Base-by-base conservation (phyloP, 108 stramenopile species). In the Nitzschia putrida region DNA sequence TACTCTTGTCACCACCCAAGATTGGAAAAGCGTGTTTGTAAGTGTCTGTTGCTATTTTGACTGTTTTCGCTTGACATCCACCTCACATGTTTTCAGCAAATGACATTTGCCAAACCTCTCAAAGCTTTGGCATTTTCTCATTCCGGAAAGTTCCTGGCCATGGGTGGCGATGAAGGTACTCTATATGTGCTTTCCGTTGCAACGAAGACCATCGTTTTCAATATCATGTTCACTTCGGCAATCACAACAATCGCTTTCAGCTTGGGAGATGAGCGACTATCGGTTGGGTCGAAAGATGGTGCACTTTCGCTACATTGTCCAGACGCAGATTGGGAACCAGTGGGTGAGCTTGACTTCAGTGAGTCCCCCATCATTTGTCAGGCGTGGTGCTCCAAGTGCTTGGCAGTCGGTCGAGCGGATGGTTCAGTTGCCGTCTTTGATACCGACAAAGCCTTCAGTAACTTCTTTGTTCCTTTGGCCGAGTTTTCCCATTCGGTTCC, bases 341-440 rank as follows among this genome's bases (percentile, higher is more conserved):
- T 42, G 16, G 80, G 79, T 4, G 79, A 77, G 43, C 77, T 80
- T 8, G 68, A 80, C 18, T 60, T 38, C n/a, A 79, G 66, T 49
- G 73, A 68, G n/a, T 72, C 78, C 10, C 42, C 70, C 11, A 61
- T 78, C 51, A 9, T 66, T 0, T 67, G 54, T 22, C 68, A 75
- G 52, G 74, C 68, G 24, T 83, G 82, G 82, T 66, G 66, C 18
- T 72, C 77, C n/a, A 67, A 69, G 14, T 26, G 25, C 22, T 56
- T 84, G 7, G 83, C 77, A 0, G 43, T 80, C 22, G 83, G 83
- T 11, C 61, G 76, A 24, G 41, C 50, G 23, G 80, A 84, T 59
- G 83, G 80, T 0, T 53, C 80, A 11, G 77, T 84, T 20, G 34
- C 67, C 7, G 41, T 84, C 7, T 75, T 78, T 59, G 79, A 77